Evolutionary conservation across 2,329 filamentous ascomycete genomes (phyloP).

Genomic region (Grosmannia penicillata): DNA sequence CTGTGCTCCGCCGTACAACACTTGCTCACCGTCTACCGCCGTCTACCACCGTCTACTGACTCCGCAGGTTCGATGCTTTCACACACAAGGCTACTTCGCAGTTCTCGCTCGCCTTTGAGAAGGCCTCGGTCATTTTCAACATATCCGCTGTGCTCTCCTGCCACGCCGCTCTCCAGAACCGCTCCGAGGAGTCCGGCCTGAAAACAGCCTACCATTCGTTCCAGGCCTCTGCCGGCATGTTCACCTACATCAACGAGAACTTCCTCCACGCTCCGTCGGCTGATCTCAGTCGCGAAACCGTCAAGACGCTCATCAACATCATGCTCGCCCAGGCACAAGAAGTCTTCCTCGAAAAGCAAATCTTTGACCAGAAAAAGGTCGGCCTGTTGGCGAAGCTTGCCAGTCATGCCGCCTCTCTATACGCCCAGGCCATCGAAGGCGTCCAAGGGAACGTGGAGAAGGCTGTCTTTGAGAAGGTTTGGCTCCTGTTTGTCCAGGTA

Average conservation of each 20-base stretch:
- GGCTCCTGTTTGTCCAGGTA: slow-evolving; percentile 71
- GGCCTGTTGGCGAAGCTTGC: slow-evolving; percentile 85
- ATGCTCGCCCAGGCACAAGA: slow-evolving; percentile 95
- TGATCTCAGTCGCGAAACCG: slow-evolving; percentile 89
- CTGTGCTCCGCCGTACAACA: no score
- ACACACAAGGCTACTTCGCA: slow-evolving; percentile 96
- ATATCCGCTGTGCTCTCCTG: slow-evolving; percentile 94
- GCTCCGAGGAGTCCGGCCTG: slow-evolving; percentile 79
- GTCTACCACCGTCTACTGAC: no score
- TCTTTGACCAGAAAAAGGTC: slow-evolving; percentile 82
- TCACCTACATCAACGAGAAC: slow-evolving; percentile 99
- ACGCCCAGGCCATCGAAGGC: slow-evolving; percentile 75
- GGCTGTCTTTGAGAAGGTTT: slow-evolving; percentile 87
- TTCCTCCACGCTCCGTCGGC: slow-evolving; percentile 93
- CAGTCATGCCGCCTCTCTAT: slow-evolving; percentile 78
- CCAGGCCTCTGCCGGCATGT: slow-evolving; percentile 97
- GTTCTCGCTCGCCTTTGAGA: slow-evolving; percentile 93
- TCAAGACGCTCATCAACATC: slow-evolving; percentile 84
- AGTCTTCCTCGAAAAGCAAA: slow-evolving; percentile 93
- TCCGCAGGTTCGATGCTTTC: slow-evolving; percentile 87
- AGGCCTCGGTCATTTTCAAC: slow-evolving; percentile 98
- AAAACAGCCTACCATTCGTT: slow-evolving; percentile 98
- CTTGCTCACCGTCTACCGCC: no score
- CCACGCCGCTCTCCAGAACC: slow-evolving; percentile 84
- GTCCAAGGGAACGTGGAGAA: slow-evolving; percentile 85